Evolutionary conservation across 1,284 basidiomycete genomes (phyloP).

Genomic region (Trichosporon ovoides): DNA sequence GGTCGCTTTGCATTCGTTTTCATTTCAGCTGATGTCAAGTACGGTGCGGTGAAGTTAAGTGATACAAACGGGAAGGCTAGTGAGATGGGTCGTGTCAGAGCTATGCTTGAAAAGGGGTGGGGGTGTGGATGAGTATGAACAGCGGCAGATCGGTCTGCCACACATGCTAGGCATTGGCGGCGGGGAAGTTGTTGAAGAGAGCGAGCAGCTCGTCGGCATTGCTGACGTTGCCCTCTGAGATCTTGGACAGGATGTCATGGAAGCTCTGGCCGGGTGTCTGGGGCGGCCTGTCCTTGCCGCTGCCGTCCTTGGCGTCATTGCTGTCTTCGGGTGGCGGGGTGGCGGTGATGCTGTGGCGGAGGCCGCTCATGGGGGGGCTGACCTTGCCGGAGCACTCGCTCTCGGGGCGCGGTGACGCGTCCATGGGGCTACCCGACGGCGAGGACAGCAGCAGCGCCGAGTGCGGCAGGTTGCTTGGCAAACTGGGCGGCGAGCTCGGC

Average conservation of each 20-base stretch:
- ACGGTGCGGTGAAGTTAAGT: neutral
- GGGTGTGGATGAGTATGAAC: neutral
- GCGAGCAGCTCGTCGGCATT: slow-evolving; percentile 18
- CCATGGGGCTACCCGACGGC: slow-evolving; percentile 17
- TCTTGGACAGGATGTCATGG: slow-evolving; percentile 18
- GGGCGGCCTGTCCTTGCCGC: neutral
- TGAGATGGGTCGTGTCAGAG: neutral
- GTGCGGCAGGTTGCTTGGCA: slow-evolving; percentile 28
- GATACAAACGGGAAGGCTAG: neutral
- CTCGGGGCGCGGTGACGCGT: slow-evolving; percentile 11
- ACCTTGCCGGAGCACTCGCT: slow-evolving; percentile 7
- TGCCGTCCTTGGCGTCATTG: neutral
- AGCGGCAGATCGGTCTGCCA: neutral
- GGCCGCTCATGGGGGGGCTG: slow-evolving; percentile 6
- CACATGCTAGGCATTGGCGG: neutral
- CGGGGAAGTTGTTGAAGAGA: slow-evolving; percentile 20
- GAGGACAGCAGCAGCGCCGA: slow-evolving; percentile 32
- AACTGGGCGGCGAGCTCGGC: slow-evolving; percentile 34
- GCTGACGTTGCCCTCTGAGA: slow-evolving; percentile 4
- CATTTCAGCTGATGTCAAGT: too few species aligned
- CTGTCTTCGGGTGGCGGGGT: neutral
- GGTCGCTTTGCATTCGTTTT: too few species aligned
- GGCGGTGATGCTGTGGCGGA: slow-evolving; percentile 13
- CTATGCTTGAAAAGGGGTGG: neutral
- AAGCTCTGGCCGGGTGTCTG: neutral